phyloP scores from a whole-genome alignment of 2,329 filamentous ascomycete genomes.

The Phialophora expanda region DNA sequence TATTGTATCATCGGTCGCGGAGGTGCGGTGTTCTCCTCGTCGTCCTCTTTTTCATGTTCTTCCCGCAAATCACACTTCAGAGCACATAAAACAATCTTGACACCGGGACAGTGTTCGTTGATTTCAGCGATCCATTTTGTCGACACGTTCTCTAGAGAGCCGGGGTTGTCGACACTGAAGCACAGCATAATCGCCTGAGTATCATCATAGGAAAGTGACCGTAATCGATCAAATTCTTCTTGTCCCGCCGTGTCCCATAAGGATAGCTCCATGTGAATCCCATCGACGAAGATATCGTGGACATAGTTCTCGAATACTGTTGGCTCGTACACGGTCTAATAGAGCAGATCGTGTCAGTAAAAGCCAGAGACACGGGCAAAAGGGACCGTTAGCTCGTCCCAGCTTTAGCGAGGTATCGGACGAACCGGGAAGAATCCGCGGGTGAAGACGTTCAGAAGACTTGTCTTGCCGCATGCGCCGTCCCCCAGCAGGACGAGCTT shows the following conservation, averaged over 20 bases:
- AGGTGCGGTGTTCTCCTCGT: conserved; percentile 47
- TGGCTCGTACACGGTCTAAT: conserved; percentile 38
- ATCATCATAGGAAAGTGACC: conserved; percentile 95
- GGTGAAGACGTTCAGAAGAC: conserved; percentile 95
- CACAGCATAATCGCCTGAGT: conserved; percentile 99
- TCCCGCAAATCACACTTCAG: conserved; percentile 96
- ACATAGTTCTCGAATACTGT: conserved; percentile 84
- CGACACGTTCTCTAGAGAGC: conserved; percentile 97
- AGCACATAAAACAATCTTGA: conserved; percentile 92
- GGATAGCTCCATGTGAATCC: conserved; percentile 93
- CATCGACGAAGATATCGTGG: conserved; percentile 98
- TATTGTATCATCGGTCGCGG: conserved; percentile 71
- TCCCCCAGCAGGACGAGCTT: conserved; percentile 92
- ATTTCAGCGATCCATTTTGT: conserved; percentile 99
- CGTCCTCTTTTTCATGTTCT: conserved; percentile 72
- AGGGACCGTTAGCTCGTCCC: not conserved
- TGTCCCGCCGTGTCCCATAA: conserved; percentile 98
- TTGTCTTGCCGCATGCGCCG: conserved; percentile 70
- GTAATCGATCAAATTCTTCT: conserved; percentile 96
- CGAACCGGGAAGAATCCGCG: conserved; percentile 84
- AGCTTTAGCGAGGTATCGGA: conserved; percentile 7
- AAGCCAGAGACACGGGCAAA: not conserved
- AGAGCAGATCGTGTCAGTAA: conserved; percentile 78
- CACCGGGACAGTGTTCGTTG: conserved; percentile 93
- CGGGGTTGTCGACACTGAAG: conserved; percentile 94